These are phyloP conservation scores for Conringia planisiliqua DNA, from an alignment of 345 rosid species.

Conservation along the genomic window DNA sequence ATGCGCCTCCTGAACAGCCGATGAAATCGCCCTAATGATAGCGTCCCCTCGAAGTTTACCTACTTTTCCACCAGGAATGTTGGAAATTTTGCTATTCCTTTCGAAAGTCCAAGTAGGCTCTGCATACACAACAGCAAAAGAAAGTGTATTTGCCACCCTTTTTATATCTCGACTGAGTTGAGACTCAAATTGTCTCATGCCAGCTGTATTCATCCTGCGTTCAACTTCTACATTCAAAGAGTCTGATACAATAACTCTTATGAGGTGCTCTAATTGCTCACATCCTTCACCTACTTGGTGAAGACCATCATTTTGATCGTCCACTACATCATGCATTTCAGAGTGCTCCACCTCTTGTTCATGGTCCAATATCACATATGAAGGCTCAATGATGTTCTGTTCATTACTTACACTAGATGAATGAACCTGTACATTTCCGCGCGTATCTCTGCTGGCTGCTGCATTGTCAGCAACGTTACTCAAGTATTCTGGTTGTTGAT, in stretches of 20 bases:
- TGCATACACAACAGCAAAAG: constrained; percentile 46
- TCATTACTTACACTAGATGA: constrained; percentile 31
- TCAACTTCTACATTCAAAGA: constrained; percentile 70
- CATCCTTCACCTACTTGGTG: constrained; percentile 31
- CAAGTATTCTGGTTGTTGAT: constrained; percentile 57
- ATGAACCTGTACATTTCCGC: constrained; percentile 22
- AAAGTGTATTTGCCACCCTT: constrained; percentile 63
- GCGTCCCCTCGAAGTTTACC: constrained; percentile 58
- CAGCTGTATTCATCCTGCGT: constrained; percentile 58
- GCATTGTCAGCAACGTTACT: constrained; percentile 35
- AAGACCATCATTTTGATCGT: constrained; percentile 28
- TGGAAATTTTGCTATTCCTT: constrained; percentile 27
- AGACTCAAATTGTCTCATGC: constrained; percentile 52
- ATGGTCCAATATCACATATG: constrained; percentile 59
- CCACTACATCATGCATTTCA: constrained; percentile 32
- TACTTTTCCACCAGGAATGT: constrained; percentile 40
- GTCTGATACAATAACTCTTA: constrained; percentile 57
- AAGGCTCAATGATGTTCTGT: constrained; percentile 58
- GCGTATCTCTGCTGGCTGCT: constrained; percentile 28
- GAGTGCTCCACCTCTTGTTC: constrained; percentile 44
- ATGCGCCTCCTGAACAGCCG: constrained; percentile 58
- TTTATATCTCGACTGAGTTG: constrained; percentile 60
- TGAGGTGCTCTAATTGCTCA: constrained; percentile 50
- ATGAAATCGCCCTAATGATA: constrained; percentile 62
- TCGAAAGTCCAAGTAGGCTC: constrained; percentile 41